Conservation (phyloP, 2,329 filamentous ascomycete species). For the Westerdykella sp. region DNA sequence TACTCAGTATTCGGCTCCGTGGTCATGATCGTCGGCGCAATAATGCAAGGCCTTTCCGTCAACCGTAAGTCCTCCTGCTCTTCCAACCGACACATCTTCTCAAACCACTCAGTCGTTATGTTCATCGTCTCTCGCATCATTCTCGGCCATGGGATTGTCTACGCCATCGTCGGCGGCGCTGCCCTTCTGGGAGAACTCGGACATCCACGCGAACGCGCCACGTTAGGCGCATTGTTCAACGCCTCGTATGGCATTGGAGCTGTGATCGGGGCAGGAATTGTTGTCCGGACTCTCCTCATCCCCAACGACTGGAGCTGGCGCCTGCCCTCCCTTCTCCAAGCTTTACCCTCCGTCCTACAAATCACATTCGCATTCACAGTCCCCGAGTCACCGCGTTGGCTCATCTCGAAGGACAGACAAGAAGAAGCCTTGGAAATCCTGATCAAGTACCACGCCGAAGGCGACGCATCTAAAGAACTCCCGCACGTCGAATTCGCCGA, state of each 20-base stretch:
- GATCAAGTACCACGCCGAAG: slow-evolving; percentile 59
- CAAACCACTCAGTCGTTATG: slow-evolving; percentile 34
- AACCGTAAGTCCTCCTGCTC: slow-evolving; percentile 18
- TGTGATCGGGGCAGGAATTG: slow-evolving; percentile 54
- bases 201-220: slow-evolving; percentile 62
- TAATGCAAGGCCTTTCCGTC: slow-evolving; percentile 51
- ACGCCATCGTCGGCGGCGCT: slow-evolving; percentile 59
- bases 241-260: slow-evolving; percentile 59
- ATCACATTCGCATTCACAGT: slow-evolving; percentile 56
- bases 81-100: not conserved
- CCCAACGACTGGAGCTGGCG: slow-evolving; percentile 61
- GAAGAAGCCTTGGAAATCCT: slow-evolving; percentile 58
- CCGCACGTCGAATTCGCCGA: slow-evolving; percentile 62
- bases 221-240: slow-evolving; percentile 62
- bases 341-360: slow-evolving; percentile 56
- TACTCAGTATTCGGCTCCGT: slow-evolving; percentile 43
- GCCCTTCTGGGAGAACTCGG: slow-evolving; percentile 60
- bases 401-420: slow-evolving; percentile 57
- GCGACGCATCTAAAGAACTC: slow-evolving; percentile 47
- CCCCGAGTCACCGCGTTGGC: slow-evolving; percentile 61
- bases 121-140: slow-evolving; percentile 56
- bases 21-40: slow-evolving; percentile 51
- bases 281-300: slow-evolving; percentile 57
- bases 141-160: slow-evolving; percentile 61
- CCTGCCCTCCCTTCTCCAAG: slow-evolving; percentile 59